Base-by-base conservation (phyloP, 106 monocot species). In the Dendrobium nobile region DNA sequence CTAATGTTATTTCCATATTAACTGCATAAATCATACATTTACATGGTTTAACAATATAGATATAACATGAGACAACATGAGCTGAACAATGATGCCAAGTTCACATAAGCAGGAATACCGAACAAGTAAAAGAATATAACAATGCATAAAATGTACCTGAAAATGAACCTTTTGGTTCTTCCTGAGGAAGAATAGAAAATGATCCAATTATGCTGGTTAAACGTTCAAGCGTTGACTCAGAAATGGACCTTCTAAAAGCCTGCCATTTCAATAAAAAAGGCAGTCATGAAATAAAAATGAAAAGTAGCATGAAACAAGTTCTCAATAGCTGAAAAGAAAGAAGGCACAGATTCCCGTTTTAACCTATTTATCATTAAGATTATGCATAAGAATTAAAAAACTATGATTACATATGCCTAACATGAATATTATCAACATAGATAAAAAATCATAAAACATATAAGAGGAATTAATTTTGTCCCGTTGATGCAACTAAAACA, bases 171-270 rank as follows among this genome's bases (percentile, higher is more conserved):
- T 85, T 90, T 41, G 78, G 73, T 82, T 87, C 87, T 40, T 93
- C 93, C 72, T 82, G 90, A 64, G 86, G 80, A 82, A 90, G 59
- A 74, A 88, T 85, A 42, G 90, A 86, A 78, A 93, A 80, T 58
- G 93, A 93, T 82, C 88, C 93, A 44, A 93, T 81, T 47, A 90
- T 87, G 51, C 77, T 84, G 73, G 93, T 88, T 86, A 93, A 85
- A 24, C 82, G 78, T 74, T 93, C 93, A 51, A 93, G 84, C 33
- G 91, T 85, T 56, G 86, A 87, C 81, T 89, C 91, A 45, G 91
- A 93, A 41, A 86, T 91, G 54, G 91, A 91, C 73, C 91, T 87
- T 89, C 83, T 91, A 37, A 93, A 77, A 27, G 81, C 77, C 89
- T 93, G 77, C 59, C 75, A 73, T 47, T 42, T 24, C 26, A 79